Evolutionary conservation across 768 basidiomycete genomes (phyloP).

Genomic region (Tricholoma terreum): DNA sequence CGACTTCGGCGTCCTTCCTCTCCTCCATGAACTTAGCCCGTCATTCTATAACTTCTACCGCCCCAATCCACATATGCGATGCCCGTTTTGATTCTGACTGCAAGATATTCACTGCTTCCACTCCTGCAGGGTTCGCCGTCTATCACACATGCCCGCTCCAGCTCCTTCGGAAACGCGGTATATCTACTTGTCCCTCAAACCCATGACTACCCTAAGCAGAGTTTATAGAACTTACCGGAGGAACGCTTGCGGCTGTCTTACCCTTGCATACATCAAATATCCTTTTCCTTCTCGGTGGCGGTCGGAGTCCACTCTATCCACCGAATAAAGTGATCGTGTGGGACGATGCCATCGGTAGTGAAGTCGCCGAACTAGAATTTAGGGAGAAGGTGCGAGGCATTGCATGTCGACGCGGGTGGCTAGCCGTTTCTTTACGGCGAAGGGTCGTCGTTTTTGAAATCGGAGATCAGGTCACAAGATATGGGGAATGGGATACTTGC

Average conservation of each 20-base stretch:
- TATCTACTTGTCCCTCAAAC: slow-evolving; percentile 16
- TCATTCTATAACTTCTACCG: slow-evolving; percentile 76
- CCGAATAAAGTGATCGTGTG: slow-evolving; percentile 90
- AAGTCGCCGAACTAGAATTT: slow-evolving; percentile 89
- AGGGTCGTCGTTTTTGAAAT: slow-evolving; percentile 79
- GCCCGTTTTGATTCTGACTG: slow-evolving; percentile 78
- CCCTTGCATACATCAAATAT: slow-evolving; percentile 82
- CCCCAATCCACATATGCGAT: slow-evolving; percentile 72
- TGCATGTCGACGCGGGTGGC: slow-evolving; percentile 79
- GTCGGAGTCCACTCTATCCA: slow-evolving; percentile 83
- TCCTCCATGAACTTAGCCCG: slow-evolving; percentile 80
- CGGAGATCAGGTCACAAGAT: slow-evolving; percentile 56
- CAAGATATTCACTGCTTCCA: slow-evolving; percentile 76
- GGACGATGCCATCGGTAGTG: slow-evolving; percentile 74
- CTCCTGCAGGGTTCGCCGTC: slow-evolving; percentile 79
- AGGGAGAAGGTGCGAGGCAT: slow-evolving; percentile 78
- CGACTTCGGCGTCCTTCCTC: slow-evolving; percentile 4
- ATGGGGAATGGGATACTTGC: slow-evolving; percentile 81
- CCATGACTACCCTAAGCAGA: not conserved
- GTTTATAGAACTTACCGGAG: slow-evolving; percentile 66
- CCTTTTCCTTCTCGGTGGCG: slow-evolving; percentile 84
- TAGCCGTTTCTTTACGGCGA: slow-evolving; percentile 75
- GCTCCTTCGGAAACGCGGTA: slow-evolving; percentile 81
- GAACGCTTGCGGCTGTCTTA: slow-evolving; percentile 72
- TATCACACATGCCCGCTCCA: slow-evolving; percentile 75